Conservation (phyloP, 129 eudicot species). For the Lactuca saligna region DNA sequence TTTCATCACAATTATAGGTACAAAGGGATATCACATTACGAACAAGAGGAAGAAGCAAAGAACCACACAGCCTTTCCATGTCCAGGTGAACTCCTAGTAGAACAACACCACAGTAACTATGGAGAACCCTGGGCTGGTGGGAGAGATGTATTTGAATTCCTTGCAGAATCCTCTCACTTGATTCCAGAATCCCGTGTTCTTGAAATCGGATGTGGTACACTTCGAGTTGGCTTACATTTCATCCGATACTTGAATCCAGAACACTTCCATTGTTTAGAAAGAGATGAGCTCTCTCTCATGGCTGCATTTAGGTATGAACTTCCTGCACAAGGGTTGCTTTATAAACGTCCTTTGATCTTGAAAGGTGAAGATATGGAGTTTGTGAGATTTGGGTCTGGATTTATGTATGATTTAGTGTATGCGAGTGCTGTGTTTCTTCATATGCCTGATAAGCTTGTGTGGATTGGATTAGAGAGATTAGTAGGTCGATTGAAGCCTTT, state of each 20-base stretch:
- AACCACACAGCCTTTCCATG: conserved; percentile 96
- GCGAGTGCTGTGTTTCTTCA: conserved; percentile 98
- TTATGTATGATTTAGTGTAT: conserved; percentile 68
- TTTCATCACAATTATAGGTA: conserved; percentile 34
- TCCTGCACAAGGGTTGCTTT: conserved; percentile 81
- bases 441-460: conserved; percentile 91
- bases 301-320: conserved; percentile 92
- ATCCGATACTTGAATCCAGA: conserved; percentile 63
- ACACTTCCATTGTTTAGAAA: conserved; percentile 79
- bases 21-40: conserved; percentile 96
- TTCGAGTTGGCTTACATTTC: conserved; percentile 90
- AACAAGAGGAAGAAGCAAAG: conserved; percentile 59
- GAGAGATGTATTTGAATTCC: conserved; percentile 84
- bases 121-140: conserved; percentile 99
- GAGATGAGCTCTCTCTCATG: conserved; percentile 92
- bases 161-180: conserved; percentile 63
- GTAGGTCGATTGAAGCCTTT: conserved; percentile 55
- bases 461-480: conserved; percentile 85
- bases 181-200: conserved; percentile 77
- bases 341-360: conserved; percentile 76
- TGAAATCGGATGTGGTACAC: conserved; percentile 96
- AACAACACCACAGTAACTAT: conserved; percentile 97
- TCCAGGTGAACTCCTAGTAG: conserved; percentile 90
- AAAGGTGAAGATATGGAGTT: conserved; percentile 95
- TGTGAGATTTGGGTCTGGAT: conserved; percentile 63